Evolutionary conservation across 176 grass and related monocot species (phyloP).

Genomic region (Bothriochloa decipiens): DNA sequence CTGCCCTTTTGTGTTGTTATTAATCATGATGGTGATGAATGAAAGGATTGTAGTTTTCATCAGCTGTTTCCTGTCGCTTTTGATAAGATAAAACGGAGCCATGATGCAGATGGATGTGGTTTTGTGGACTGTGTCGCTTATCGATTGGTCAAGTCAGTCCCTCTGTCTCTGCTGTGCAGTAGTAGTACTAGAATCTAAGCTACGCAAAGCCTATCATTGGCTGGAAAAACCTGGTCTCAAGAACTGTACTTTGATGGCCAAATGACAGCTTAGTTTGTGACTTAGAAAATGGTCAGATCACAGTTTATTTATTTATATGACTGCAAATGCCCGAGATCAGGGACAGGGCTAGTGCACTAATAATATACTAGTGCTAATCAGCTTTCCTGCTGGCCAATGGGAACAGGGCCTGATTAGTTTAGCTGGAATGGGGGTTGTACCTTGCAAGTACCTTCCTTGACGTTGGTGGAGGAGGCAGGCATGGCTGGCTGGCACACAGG

Average conservation of each 20-base stretch:
- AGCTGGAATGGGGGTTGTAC: slow-evolving; percentile 28
- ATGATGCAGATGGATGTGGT: slow-evolving; percentile 5
- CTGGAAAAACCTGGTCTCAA: slow-evolving; percentile 11
- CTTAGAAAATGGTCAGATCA: not conserved
- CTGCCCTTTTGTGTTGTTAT: slow-evolving; percentile 8
- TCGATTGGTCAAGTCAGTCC: not conserved
- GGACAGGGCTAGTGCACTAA: not conserved
- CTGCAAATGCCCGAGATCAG: not conserved
- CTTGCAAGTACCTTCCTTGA: slow-evolving; percentile 33
- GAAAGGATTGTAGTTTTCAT: slow-evolving; percentile 24
- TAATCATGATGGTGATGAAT: slow-evolving; percentile 34
- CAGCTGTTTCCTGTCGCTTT: slow-evolving; percentile 26
- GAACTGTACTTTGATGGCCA: slow-evolving; percentile 5
- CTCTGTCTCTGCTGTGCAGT: not conserved
- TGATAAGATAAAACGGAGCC: slow-evolving; percentile 2
- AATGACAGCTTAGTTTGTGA: slow-evolving; percentile 16
- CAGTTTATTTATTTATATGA: slow-evolving; percentile 24
- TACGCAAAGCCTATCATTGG: not conserved
- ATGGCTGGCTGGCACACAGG: slow-evolving; percentile 18
- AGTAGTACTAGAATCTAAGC: slow-evolving; percentile 2
- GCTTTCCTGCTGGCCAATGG: slow-evolving; percentile 26
- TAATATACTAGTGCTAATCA: not conserved
- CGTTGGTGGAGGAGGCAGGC: slow-evolving; percentile 17
- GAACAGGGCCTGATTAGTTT: slow-evolving; percentile 37
- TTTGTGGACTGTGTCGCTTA: no score